Conservation (phyloP, 2,329 filamentous ascomycete genomes). For the Alternaria sp. region DNA sequence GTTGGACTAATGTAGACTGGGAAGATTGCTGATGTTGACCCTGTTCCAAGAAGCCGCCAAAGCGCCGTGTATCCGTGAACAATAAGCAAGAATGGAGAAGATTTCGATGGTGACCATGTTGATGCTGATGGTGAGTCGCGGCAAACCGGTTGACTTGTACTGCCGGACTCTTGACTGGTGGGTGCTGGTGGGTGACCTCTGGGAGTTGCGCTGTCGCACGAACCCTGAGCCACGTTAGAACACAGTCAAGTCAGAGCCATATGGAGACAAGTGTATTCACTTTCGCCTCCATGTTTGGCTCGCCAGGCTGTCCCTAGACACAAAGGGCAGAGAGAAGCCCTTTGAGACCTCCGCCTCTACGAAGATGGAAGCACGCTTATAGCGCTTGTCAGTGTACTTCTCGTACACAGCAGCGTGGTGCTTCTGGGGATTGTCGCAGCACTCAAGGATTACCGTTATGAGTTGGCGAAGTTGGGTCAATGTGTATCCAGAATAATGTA, state of each 20-base stretch:
- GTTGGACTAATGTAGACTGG: constrained; percentile 24
- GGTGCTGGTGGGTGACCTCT: constrained; percentile 24
- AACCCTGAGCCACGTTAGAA: constrained; percentile 42
- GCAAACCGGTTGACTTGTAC: constrained; percentile 16
- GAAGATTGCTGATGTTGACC: constrained; percentile 31
- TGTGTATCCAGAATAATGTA: constrained; percentile 94
- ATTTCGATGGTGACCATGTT: constrained; percentile 38
- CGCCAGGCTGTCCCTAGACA: constrained; percentile 47
- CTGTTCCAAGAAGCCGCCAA: constrained; percentile 40
- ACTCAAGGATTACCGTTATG: constrained; percentile 82
- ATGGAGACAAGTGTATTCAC: constrained; percentile 43
- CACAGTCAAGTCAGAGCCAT: constrained; percentile 26
- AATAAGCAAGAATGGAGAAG: constrained; percentile 53
- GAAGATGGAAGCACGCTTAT: constrained; percentile 82
- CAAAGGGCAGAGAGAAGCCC: constrained; percentile 63
- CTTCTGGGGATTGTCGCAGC: constrained; percentile 79
- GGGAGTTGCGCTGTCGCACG: constrained; percentile 29
- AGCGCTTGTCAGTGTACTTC: constrained; percentile 89
- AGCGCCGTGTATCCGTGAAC: constrained; percentile 44
- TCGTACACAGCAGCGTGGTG: constrained; percentile 90
- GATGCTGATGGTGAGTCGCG: constrained; percentile 25
- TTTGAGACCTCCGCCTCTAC: constrained; percentile 78
- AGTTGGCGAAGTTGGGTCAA: constrained; percentile 82
- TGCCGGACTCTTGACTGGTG: constrained; percentile 19
- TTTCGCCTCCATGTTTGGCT: constrained; percentile 51